phyloP scores from a whole-genome alignment of 139 green algal genomes.

The Bryopsis sp. region DNA sequence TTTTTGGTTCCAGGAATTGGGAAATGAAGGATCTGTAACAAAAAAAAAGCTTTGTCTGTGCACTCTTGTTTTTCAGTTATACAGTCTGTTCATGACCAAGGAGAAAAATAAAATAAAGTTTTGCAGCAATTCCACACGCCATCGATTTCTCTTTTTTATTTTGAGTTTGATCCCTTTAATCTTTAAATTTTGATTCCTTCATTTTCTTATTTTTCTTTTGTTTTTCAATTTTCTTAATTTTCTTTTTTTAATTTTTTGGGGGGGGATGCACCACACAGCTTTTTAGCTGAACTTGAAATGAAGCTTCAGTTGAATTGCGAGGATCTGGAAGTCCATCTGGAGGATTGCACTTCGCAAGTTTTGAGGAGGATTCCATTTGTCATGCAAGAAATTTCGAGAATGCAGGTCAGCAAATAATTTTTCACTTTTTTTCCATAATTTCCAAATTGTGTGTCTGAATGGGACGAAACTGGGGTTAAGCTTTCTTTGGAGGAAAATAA shows the following conservation, averaged over 20 bases:
- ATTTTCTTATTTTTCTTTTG: background rate
- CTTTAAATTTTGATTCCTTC: no score
- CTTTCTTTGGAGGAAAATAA: background rate
- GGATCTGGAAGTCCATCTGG: conserved; percentile 8
- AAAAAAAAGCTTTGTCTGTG: background rate
- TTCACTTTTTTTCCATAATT: background rate
- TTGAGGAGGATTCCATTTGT: conserved; percentile 1
- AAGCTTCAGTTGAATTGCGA: conserved; percentile 19
- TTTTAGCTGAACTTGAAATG: conserved; percentile 12
- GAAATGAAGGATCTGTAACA: no score
- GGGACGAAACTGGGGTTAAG: no score
- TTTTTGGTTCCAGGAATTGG: no score
- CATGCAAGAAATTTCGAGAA: background rate
- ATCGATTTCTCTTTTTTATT: background rate
- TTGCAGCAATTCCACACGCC: background rate
- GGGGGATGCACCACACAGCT: conserved; percentile 1
- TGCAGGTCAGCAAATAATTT: conserved; percentile 8
- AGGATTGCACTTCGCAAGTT: background rate
- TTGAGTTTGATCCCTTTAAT: background rate
- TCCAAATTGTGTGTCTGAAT: background rate
- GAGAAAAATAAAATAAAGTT: background rate
- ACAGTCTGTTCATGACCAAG: background rate
- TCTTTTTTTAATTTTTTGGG: background rate
- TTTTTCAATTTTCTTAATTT: no score
- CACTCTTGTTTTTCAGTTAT: background rate